Evolutionary conservation across 1,284 basidiomycete species (phyloP).

Genomic region (Phylloporus gajari): DNA sequence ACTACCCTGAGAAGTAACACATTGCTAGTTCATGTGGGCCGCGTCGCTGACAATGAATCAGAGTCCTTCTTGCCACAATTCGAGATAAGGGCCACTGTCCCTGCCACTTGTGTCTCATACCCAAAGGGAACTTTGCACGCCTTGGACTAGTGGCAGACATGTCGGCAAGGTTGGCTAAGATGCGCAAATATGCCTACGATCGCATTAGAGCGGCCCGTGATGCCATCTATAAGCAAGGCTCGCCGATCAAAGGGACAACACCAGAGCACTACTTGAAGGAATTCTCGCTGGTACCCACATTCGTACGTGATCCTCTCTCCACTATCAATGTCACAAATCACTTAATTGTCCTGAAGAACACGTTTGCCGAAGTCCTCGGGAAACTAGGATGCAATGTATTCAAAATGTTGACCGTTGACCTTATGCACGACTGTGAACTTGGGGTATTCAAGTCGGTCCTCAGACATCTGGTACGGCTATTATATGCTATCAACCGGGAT

Average conservation of each 20-base stretch:
- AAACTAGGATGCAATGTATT: neutral
- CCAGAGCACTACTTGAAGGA: slow-evolving; percentile 34
- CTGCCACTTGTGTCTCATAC: slow-evolving; percentile 40
- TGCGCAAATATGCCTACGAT: neutral
- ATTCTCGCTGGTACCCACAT: slow-evolving; percentile 42
- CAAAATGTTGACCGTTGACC: neutral
- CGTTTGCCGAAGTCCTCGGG: neutral
- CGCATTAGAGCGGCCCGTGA: neutral
- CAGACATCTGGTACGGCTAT: neutral
- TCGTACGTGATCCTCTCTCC: slow-evolving; percentile 23
- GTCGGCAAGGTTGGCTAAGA: neutral
- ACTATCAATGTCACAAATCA: neutral
- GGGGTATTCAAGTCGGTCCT: neutral
- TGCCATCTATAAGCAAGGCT: slow-evolving; percentile 39
- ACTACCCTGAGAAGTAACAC: slow-evolving; percentile 50
- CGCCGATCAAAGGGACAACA: slow-evolving; percentile 29
- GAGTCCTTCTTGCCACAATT: slow-evolving; percentile 38
- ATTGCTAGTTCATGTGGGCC: neutral
- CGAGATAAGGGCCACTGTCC: slow-evolving; percentile 32
- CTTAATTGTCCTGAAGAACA: neutral
- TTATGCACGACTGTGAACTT: slow-evolving; percentile 13
- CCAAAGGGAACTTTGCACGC: slow-evolving; percentile 16
- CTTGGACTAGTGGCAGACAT: slow-evolving; percentile 31
- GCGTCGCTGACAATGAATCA: neutral
- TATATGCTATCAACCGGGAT: neutral